phyloP scores from a whole-genome alignment of 805 yeast species.

The Saccharomycopsis sp. region DNA sequence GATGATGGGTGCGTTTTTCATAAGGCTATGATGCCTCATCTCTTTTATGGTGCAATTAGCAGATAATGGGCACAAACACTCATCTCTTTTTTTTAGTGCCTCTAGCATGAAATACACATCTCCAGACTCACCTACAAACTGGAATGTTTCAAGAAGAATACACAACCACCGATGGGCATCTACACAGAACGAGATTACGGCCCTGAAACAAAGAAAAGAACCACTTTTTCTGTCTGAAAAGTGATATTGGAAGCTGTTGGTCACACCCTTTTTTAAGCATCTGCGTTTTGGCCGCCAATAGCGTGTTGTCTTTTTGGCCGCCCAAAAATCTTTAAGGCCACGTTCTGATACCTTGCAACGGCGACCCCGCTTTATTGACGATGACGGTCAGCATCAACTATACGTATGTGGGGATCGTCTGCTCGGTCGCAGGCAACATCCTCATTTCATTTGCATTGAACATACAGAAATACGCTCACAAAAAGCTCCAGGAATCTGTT shows the following conservation, averaged over 20 bases:
- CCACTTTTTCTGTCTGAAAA: too few species aligned
- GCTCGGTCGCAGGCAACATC: constrained; percentile 34
- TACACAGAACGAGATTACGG: not conserved
- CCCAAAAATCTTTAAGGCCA: not conserved
- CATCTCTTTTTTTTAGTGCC: not conserved
- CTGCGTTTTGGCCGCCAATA: too few species aligned
- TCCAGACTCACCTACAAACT: not conserved
- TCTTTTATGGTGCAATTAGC: not conserved
- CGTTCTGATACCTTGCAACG: not conserved
- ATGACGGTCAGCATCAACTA: constrained; percentile 12
- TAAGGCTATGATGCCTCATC: too few species aligned
- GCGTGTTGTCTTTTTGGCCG: too few species aligned
- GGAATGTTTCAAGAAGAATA: not conserved
- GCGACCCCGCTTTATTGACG: not conserved
- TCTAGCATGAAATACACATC: not conserved
- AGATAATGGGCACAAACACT: not conserved
- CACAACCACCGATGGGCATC: not conserved
- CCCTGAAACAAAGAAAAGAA: not conserved
- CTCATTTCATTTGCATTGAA: constrained; percentile 34
- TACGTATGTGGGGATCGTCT: constrained; percentile 28
- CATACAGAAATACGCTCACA: constrained; percentile 35
- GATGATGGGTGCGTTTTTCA: too few species aligned
- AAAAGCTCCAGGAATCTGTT: constrained; percentile 23
- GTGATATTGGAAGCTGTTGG: too few species aligned
- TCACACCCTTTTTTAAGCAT: too few species aligned